phyloP scores from a whole-genome alignment of 2,329 filamentous ascomycete genomes.

The Phyllachora maydis region DNA sequence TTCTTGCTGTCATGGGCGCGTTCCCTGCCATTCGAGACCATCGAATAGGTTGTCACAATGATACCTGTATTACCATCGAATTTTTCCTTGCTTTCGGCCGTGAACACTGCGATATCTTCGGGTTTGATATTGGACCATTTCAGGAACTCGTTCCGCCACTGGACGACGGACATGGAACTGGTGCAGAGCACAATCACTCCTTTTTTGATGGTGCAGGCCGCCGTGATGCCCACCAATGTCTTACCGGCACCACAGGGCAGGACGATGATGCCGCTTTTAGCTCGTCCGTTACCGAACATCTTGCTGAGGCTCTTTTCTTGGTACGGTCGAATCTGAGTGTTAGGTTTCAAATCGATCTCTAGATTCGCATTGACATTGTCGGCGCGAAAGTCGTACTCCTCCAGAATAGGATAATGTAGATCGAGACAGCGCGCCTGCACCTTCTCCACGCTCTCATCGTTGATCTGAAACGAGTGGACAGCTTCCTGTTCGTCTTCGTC shows the following conservation, averaged over 20 bases:
- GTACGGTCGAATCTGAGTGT: slow-evolving; percentile 79
- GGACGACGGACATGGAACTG: slow-evolving; percentile 91
- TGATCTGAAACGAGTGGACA: slow-evolving; percentile 86
- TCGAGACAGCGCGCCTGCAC: slow-evolving; percentile 82
- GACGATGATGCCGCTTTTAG: slow-evolving; percentile 94
- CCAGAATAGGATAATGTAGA: slow-evolving; percentile 69
- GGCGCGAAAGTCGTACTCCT: slow-evolving; percentile 94
- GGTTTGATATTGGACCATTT: slow-evolving; percentile 96
- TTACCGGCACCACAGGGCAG: slow-evolving; percentile 92
- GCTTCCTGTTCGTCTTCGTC: slow-evolving; percentile 64
- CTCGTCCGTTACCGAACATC: slow-evolving; percentile 97
- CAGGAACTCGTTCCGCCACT: slow-evolving; percentile 91
- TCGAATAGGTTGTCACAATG: slow-evolving; percentile 93
- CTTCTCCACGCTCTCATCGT: slow-evolving; percentile 58
- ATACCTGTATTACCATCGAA: slow-evolving; percentile 86
- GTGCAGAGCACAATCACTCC: slow-evolving; percentile 89
- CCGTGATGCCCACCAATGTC: slow-evolving; percentile 93
- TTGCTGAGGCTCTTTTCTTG: slow-evolving; percentile 96
- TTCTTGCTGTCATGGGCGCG: slow-evolving; percentile 85
- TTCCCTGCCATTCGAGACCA: slow-evolving; percentile 85
- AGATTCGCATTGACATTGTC: slow-evolving; percentile 77
- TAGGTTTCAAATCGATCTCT: slow-evolving; percentile 80
- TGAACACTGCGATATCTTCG: slow-evolving; percentile 86
- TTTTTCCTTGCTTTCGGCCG: slow-evolving; percentile 68
- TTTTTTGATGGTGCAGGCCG: slow-evolving; percentile 94